These are phyloP conservation scores for Aegilops longissima DNA, from an alignment of 176 grass and related monocot genomes.

Conservation along the genomic window DNA sequence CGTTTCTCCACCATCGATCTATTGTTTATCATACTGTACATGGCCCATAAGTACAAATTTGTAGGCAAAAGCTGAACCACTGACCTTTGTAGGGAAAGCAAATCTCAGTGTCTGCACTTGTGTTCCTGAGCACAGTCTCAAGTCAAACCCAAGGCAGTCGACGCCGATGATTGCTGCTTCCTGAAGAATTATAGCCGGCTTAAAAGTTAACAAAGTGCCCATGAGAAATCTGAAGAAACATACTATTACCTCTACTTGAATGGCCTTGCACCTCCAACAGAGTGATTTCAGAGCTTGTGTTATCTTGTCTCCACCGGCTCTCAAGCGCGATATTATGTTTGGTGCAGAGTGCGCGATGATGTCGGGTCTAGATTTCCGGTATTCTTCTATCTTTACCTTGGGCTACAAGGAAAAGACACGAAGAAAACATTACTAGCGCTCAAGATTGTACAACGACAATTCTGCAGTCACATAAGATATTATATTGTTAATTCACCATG, in stretches of 20 bases:
- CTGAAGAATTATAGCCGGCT: slow-evolving; percentile 34
- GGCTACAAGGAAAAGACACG: slow-evolving; percentile 34
- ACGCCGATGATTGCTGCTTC: slow-evolving; percentile 77
- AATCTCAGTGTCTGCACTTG: slow-evolving; percentile 87
- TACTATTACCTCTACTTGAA: slow-evolving; percentile 70
- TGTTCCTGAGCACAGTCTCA: slow-evolving; percentile 86
- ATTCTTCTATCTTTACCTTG: slow-evolving; percentile 66
- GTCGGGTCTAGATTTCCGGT: slow-evolving; percentile 66
- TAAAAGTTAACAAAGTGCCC: neutral
- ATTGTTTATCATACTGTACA: neutral
- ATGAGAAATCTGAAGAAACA: neutral
- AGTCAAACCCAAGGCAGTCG: slow-evolving; percentile 86
- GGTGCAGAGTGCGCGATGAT: slow-evolving; percentile 71
- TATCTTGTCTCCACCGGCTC: slow-evolving; percentile 80
- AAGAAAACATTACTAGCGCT: neutral
- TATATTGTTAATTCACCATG: neutral
- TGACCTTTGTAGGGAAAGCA: slow-evolving; percentile 65
- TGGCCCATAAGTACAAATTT: neutral
- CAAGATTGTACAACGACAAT: neutral
- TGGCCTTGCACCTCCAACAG: slow-evolving; percentile 70
- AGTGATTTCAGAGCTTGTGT: slow-evolving; percentile 75
- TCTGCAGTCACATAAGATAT: neutral
- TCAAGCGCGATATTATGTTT: slow-evolving; percentile 75
- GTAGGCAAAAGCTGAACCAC: slow-evolving; percentile 3
- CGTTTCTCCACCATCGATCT: neutral